Conservation (phyloP, 1,139 yeast genomes). For the Saccharomyces hybrid region DNA sequence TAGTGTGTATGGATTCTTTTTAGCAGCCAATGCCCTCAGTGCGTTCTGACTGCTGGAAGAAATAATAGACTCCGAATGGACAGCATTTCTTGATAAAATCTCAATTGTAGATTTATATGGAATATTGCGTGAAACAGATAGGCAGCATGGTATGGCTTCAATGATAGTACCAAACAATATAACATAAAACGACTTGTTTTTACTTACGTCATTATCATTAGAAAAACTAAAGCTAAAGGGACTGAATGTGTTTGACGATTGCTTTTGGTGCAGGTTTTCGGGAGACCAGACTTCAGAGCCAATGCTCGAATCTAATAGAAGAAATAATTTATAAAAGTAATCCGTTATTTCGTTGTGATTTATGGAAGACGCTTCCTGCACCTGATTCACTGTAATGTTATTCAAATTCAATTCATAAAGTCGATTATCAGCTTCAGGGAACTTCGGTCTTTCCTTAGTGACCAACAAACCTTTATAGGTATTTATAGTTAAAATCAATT, state of each 20-base stretch:
- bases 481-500: constrained; percentile 36
- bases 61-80: constrained; percentile 54
- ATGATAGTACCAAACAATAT: constrained; percentile 66
- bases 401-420: constrained; percentile 27
- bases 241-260: constrained; percentile 34
- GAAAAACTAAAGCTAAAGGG: constrained; percentile 44
- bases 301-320: constrained; percentile 52
- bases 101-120: constrained; percentile 62
- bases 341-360: constrained; percentile 61
- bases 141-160: constrained; percentile 64
- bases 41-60: constrained; percentile 58
- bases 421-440: too few relatives aligned
- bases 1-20: constrained; percentile 63
- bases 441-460: too few relatives aligned
- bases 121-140: constrained; percentile 44
- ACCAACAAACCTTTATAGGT: too few relatives aligned
- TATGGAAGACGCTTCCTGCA: constrained; percentile 36
- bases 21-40: constrained; percentile 55
- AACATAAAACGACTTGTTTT: constrained; percentile 28
- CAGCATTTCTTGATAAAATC: constrained; percentile 64
- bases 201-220: constrained; percentile 21
- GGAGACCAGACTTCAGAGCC: constrained; percentile 41
- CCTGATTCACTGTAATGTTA: constrained; percentile 27
- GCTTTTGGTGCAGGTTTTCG: constrained; percentile 28
- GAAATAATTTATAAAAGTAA: constrained; percentile 51